A percentile compares a stretch with the other conserved stretches of the same genome.
phyloP scores from a whole-genome alignment of 495 filamentous ascomycete genomes.

The Bathelium albidoporum region DNA sequence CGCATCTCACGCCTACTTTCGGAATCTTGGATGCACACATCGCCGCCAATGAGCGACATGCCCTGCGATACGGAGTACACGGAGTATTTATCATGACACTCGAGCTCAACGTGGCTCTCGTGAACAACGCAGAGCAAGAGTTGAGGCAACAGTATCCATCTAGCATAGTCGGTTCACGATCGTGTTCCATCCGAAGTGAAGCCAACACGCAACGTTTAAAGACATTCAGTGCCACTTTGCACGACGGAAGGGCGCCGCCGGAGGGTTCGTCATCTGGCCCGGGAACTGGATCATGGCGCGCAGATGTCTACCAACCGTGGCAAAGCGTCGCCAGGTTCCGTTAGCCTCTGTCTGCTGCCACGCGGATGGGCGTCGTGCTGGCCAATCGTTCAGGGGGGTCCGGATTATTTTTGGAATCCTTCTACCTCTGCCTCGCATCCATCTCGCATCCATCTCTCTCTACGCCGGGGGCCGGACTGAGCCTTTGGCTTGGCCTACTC shows the following conservation, averaged over 20 bases:
- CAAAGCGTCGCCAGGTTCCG: neutral
- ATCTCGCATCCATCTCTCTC: neutral
- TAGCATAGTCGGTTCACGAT: neutral
- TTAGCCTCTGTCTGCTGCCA: neutral
- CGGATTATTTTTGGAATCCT: conserved; percentile 4
- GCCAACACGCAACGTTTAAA: conserved; percentile 2
- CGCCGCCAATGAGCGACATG: neutral
- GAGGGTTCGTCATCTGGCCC: neutral
- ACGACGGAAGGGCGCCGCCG: neutral
- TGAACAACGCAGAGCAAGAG: too few species aligned
- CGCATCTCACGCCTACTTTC: neutral
- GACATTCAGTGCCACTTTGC: neutral
- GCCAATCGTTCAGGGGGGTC: neutral
- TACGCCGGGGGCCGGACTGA: neutral
- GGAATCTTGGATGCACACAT: neutral
- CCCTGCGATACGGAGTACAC: neutral
- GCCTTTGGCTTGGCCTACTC: neutral
- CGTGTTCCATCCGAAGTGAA: neutral
- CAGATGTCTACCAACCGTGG: neutral
- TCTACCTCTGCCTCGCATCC: neutral
- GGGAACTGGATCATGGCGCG: neutral
- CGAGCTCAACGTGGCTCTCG: too few species aligned
- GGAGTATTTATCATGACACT: neutral
- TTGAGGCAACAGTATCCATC: neutral
- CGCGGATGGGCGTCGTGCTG: neutral